Percentiles rank a stretch among this genome's conserved stretches.
Evolutionary conservation across 1,284 basidiomycete species (phyloP).

Genomic region (Porphyrellus sp.): DNA sequence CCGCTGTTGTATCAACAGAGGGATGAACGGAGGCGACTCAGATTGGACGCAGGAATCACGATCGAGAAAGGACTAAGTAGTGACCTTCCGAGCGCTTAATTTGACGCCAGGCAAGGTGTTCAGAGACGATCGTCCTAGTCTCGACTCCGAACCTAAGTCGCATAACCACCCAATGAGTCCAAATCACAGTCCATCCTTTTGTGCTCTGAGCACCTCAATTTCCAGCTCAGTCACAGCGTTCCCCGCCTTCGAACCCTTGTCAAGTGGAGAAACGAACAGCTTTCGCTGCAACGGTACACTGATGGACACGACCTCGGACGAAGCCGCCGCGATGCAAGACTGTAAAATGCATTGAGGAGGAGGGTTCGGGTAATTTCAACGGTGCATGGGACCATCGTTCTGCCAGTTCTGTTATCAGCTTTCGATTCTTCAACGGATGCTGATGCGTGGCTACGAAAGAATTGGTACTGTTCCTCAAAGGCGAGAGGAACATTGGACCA

Average conservation of each 20-base stretch:
- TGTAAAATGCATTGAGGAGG: neutral
- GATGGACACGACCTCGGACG: neutral
- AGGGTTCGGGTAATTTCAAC: neutral
- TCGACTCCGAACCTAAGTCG: neutral
- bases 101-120: neutral
- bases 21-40: neutral
- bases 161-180: neutral
- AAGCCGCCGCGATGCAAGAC: neutral
- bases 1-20: neutral
- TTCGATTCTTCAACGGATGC: too few relatives aligned
- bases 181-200: neutral
- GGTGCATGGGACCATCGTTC: neutral
- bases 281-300: neutral
- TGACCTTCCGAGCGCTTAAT: neutral
- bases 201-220: neutral
- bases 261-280: conserved; percentile 1
- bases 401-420: neutral
- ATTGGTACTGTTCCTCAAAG: neutral
- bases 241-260: neutral
- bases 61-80: neutral
- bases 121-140: neutral
- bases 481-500: neutral
- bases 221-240: neutral
- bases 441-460: neutral
- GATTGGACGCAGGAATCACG: too few relatives aligned